These are phyloP conservation scores for Pichia sp. DNA, from an alignment of 1,139 yeast species.

Conservation along the genomic window DNA sequence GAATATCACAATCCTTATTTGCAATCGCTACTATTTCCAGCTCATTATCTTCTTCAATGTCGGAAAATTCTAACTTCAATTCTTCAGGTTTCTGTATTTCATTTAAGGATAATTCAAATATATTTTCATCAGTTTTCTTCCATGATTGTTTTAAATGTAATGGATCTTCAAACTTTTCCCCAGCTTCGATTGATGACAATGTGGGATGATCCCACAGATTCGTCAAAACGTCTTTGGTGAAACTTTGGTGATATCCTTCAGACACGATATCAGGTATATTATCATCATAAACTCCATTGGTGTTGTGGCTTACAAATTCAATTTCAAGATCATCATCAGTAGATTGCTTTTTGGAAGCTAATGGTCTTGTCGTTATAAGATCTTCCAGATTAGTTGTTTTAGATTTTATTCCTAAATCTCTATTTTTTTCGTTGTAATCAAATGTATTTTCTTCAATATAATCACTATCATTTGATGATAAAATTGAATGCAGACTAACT, in stretches of 20 bases:
- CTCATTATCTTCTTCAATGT: constrained; percentile 22
- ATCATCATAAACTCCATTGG: constrained; percentile 11
- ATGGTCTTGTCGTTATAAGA: constrained; percentile 4
- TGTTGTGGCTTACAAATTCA: constrained; percentile 30
- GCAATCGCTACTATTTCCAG: too few relatives aligned
- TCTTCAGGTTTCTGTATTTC: constrained; percentile 11
- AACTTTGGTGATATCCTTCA: constrained; percentile 7
- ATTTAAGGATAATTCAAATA: constrained; percentile 12
- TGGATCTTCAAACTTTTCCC: constrained; percentile 20
- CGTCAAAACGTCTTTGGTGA: constrained; percentile 16
- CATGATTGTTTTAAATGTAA: constrained; percentile 15
- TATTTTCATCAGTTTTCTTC: constrained; percentile 5
- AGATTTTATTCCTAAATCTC: not conserved
- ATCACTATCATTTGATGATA: constrained; percentile 12
- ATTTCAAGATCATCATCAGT: constrained; percentile 34
- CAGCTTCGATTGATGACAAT: constrained; percentile 11
- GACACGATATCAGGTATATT: constrained; percentile 9
- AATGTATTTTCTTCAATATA: constrained; percentile 15
- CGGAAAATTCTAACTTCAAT: constrained; percentile 24
- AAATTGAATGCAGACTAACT: constrained; percentile 10
- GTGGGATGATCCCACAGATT: constrained; percentile 16
- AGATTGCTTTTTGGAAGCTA: not conserved
- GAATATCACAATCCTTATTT: not conserved
- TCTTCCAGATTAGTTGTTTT: constrained; percentile 9
- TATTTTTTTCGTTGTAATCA: constrained; percentile 10